A percentile compares a stretch with the other conserved stretches of the same genome.
Evolutionary conservation across 202 grass and related monocot species (phyloP).

Genomic region (Schoenoplectus triqueter): DNA sequence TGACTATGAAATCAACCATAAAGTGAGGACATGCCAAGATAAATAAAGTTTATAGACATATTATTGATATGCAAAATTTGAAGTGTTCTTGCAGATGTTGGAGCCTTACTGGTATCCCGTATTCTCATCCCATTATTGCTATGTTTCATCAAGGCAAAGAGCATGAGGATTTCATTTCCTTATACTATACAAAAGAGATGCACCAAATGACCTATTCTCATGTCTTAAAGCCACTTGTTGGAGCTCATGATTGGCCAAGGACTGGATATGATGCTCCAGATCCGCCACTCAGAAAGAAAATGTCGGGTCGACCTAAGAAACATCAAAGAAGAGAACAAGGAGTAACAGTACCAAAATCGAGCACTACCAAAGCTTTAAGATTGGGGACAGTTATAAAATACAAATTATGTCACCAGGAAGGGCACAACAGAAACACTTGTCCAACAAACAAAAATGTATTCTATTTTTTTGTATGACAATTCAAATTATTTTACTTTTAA

Average conservation of each 20-base stretch:
- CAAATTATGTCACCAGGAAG: background rate
- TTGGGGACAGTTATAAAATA: background rate
- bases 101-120: constrained; percentile 13
- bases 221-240: background rate
- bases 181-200: background rate
- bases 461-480: too few relatives aligned
- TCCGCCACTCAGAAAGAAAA: background rate
- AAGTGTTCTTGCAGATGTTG: background rate
- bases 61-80: constrained; percentile 1
- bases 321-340: background rate
- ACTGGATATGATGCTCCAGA: background rate
- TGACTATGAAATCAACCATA: background rate
- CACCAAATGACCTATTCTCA: background rate
- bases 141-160: background rate
- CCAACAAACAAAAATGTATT: background rate
- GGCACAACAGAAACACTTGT: background rate
- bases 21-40: background rate
- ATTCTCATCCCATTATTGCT: background rate
- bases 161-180: background rate
- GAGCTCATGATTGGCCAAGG: background rate
- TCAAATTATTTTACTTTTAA: too few relatives aligned
- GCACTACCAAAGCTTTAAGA: background rate
- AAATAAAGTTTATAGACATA: background rate
- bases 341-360: background rate
- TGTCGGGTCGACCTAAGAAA: background rate